phyloP scores from a whole-genome alignment of 257 asterid genomes.

The Solanum tacnaense region DNA sequence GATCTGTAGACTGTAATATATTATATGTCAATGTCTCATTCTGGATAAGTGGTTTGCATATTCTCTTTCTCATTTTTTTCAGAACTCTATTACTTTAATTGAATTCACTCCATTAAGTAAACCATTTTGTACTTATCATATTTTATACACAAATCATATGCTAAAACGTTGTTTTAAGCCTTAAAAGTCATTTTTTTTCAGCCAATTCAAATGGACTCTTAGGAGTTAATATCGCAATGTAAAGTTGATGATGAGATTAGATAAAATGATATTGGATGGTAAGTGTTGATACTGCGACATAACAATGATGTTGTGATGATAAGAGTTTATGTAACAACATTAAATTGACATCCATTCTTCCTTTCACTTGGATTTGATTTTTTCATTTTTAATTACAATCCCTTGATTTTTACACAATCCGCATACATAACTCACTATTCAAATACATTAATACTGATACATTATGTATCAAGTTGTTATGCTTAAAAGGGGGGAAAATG shows the following conservation, averaged over 20 bases:
- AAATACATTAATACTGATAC: too few species aligned
- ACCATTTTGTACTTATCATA: not conserved
- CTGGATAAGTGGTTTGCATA: not conserved
- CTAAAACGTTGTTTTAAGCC: not conserved
- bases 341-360: too few species aligned
- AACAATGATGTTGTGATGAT: not conserved
- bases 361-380: too few species aligned
- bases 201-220: not conserved
- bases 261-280: not conserved
- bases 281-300: not conserved
- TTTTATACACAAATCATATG: not conserved
- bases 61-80: not conserved
- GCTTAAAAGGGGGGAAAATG: not conserved
- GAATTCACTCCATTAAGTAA: not conserved
- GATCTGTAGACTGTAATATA: not conserved
- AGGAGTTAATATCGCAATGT: too few species aligned
- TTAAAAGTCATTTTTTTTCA: accelerated
- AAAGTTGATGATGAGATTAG: too few species aligned
- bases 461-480: not conserved
- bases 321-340: not conserved
- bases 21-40: not conserved
- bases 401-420: too few species aligned
- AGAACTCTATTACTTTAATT: not conserved
- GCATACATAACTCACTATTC: too few species aligned
- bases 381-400: too few species aligned